Base-by-base conservation (phyloP, 345 rosid species). In the Lenwebbia sp. region DNA sequence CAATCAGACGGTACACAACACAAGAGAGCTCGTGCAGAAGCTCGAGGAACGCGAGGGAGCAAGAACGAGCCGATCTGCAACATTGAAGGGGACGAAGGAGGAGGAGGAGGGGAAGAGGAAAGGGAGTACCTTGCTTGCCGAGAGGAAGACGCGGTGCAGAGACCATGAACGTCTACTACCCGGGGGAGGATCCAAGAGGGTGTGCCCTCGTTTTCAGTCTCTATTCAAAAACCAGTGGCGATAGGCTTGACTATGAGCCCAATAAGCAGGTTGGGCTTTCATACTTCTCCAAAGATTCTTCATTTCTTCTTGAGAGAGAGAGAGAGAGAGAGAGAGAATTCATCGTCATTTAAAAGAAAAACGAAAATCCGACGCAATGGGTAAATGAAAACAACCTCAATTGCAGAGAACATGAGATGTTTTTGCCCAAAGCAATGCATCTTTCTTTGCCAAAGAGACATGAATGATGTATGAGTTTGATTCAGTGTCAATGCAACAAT, bases 301-400 rank as follows among this genome's bases (percentile, higher is more conserved):
- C 76, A 30, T 4, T 4, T 30, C 44, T 33, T n/a, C 60, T 40
- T 30, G 13, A 65, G 4, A 13, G 70, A 26, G n/a, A 26, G 60
- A 56, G 65, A 26, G 30, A 57, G 19, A 6, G 23, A 65, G 44
- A 10, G 57, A 54, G 74, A 60, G 74, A 50, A 10, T 28, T 28
- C 74, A 13, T 28, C 2, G 40, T 60, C 52, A 12, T 50, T 50
- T 12, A 50, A 50, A 17, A 33, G 17, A 5, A n/a, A 30, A 30
- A 0, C 6, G 0, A 17, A 33, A 33, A 19, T 33, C 47, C 1
- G 6, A 5, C 19, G 44, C 25, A 9, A 4, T 9, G 1, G 3
- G 5, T 30, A 8, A 33, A 30, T 23, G 8, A 12, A 62, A 62
- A 15, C 3, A 33, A 33, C 37, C 44, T 10, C 1, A 5, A 33